Evolutionary conservation across 2,329 filamentous ascomycete species (phyloP).

Genomic region (Diplodia mutila): DNA sequence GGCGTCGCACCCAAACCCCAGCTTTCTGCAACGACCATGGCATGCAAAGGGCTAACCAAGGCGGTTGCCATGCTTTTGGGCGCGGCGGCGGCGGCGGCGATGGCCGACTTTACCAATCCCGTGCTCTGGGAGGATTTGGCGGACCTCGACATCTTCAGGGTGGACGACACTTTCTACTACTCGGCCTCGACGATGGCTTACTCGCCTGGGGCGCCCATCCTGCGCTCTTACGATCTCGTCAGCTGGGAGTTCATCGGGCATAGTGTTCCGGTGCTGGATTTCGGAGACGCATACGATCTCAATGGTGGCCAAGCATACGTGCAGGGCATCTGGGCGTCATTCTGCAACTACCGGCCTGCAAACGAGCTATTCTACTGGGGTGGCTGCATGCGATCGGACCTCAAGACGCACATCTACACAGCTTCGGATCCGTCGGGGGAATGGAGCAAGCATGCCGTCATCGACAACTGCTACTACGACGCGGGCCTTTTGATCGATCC

Average conservation of each 20-base stretch:
- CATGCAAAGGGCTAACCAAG: neutral
- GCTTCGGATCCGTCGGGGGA: constrained; percentile 44
- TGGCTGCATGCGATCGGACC: constrained; percentile 56
- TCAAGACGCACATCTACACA: constrained; percentile 59
- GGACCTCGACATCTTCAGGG: constrained; percentile 59
- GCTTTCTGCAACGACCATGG: neutral
- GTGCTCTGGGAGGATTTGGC: constrained; percentile 61
- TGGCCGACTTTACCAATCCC: constrained; percentile 51
- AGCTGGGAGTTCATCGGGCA: constrained; percentile 52
- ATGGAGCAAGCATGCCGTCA: constrained; percentile 47
- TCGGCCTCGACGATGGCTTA: constrained; percentile 62
- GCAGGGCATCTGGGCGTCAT: constrained; percentile 61
- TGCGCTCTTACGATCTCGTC: constrained; percentile 60
- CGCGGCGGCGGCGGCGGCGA: neutral
- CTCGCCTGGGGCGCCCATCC: constrained; percentile 60
- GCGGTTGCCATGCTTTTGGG: neutral
- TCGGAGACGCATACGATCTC: constrained; percentile 53
- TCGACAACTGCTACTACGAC: constrained; percentile 60
- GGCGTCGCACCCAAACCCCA: neutral
- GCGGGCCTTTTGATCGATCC: constrained; percentile 59
- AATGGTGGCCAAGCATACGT: constrained; percentile 52
- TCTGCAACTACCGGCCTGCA: constrained; percentile 56
- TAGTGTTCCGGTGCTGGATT: constrained; percentile 44
- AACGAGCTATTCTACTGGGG: constrained; percentile 61
- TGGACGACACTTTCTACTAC: constrained; percentile 57